A percentile compares a stretch with the other conserved stretches of the same genome.
Evolutionary conservation across 768 basidiomycete genomes (phyloP).

Genomic region (Boletus reticulatus): DNA sequence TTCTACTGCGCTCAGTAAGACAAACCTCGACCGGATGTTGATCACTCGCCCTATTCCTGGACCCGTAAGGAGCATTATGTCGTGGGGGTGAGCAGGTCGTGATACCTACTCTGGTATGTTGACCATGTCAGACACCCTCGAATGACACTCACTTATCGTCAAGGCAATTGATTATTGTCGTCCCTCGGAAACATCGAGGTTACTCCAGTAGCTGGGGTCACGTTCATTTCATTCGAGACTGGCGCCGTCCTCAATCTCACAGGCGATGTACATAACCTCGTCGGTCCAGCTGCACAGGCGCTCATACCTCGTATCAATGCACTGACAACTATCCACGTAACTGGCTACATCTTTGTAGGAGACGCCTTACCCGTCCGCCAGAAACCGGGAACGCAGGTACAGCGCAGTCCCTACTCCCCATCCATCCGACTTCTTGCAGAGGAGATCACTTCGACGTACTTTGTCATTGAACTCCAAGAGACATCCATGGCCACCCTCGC

Average conservation of each 20-base stretch:
- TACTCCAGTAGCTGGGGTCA: slow-evolving; percentile 54
- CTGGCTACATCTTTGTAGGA: slow-evolving; percentile 51
- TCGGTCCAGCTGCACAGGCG: slow-evolving; percentile 39
- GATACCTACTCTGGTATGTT: slow-evolving; percentile 50
- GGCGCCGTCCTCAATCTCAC: slow-evolving; percentile 67
- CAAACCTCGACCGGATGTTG: slow-evolving; percentile 87
- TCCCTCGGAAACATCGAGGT: slow-evolving; percentile 65
- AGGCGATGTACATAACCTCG: slow-evolving; percentile 50
- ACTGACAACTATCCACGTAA: slow-evolving; percentile 48
- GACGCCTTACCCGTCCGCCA: slow-evolving; percentile 60
- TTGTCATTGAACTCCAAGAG: slow-evolving; percentile 17
- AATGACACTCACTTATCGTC: neutral
- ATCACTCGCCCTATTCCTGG: slow-evolving; percentile 90
- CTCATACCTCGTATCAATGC: slow-evolving; percentile 58
- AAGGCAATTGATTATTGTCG: slow-evolving; percentile 61
- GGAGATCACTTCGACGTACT: slow-evolving; percentile 38
- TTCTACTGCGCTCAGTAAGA: slow-evolving; percentile 93
- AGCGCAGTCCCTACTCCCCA: slow-evolving; percentile 56
- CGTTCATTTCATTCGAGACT: slow-evolving; percentile 50
- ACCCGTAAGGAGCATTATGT: too few relatives aligned
- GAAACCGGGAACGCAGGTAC: slow-evolving; percentile 27
- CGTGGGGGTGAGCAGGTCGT: too few relatives aligned
- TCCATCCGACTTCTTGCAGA: slow-evolving; percentile 54
- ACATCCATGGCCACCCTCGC: slow-evolving; percentile 31
- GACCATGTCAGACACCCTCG: neutral